Percentiles rank a stretch among this genome's conserved stretches.
Conservation (phyloP, 768 basidiomycete species). For the Hericium rajendrae region DNA sequence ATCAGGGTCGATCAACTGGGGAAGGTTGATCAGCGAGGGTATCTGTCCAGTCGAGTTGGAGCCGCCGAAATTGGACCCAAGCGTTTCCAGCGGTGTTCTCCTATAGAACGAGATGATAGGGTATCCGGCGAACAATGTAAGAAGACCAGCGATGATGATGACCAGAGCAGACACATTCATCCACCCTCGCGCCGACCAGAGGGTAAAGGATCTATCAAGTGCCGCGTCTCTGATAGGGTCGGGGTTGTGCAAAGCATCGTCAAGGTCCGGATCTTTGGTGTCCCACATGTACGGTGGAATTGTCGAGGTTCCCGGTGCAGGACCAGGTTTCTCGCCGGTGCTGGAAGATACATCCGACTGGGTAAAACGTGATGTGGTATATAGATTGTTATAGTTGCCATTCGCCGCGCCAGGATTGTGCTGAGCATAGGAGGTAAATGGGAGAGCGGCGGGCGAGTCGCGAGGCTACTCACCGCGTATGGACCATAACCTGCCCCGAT, state of each 20-base stretch:
- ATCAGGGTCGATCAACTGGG: conserved; percentile 61
- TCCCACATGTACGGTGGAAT: conserved; percentile 73
- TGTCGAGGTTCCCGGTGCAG: conserved; percentile 43
- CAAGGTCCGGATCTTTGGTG: conserved; percentile 71
- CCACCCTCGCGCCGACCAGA: conserved; percentile 81
- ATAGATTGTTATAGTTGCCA: conserved; percentile 31
- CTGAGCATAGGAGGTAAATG: conserved; percentile 24
- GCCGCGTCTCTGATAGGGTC: conserved; percentile 64
- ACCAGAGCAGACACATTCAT: conserved; percentile 67
- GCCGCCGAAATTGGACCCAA: conserved; percentile 78
- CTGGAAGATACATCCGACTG: conserved; percentile 33
- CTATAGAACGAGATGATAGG: conserved; percentile 62
- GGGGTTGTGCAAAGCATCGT: conserved; percentile 86
- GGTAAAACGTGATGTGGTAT: conserved; percentile 45
- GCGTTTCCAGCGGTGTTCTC: conserved; percentile 18
- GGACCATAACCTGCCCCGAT: conserved; percentile 81
- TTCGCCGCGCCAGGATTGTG: conserved; percentile 40
- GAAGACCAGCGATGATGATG: conserved; percentile 53
- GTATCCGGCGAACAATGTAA: conserved; percentile 81
- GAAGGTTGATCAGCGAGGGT: conserved; percentile 60
- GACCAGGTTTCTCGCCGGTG: conserved; percentile 28
- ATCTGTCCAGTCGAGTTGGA: conserved; percentile 86
- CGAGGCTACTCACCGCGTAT: conserved; percentile 50
- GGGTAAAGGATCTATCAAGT: conserved; percentile 48
- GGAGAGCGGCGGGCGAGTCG: not conserved